Base-by-base conservation (phyloP, 176 grass and related monocot species). In the Rhynchospora pubera region DNA sequence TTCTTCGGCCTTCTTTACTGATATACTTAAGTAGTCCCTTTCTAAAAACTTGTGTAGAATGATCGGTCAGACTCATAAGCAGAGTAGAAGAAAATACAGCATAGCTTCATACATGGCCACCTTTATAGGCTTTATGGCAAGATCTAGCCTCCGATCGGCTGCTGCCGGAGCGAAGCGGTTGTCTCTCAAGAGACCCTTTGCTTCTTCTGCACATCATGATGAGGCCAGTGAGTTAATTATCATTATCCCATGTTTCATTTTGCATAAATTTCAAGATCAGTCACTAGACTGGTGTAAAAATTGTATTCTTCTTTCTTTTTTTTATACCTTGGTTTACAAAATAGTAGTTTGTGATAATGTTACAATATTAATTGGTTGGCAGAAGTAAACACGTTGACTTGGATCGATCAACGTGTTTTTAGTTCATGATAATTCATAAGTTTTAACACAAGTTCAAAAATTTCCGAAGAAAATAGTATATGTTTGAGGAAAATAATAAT, bases 181-280 rank as follows among this genome's bases (percentile, higher is more conserved):
- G 19, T 59, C 32, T 11, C 62, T 51, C 63, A 82, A 82, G 45
- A 84, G 87, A 44, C 78, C 51, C 22, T 83, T 87, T 34, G 78
- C 87, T 62, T 82, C 90, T 13, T 85, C 90, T 61, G 84, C 82
- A 1, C 13, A 70, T 56, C 85, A 85, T 81, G 90, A 92, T 81
- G 90, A 89, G 24, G 87, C 87, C n/a, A 30, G 87, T 89, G 57
- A 61, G 57, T 39, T 11, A 7, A 28, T 30, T 22, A 19, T 7
- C 8, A 5, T 24, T 51, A 5, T 47, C 55, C 10, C 21, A 18
- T 18, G 16, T 15, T 32, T 19, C 39, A 69, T 42, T 26, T 81
- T 34, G 18, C 24, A 22, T 9, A 63, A 63, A 63, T 63, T 62
- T 63, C 21, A 7, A 22, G 7, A 60, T 21, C 22, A 18, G n/a